A percentile compares a stretch with the other conserved stretches of the same genome.
phyloP scores from a whole-genome alignment of 805 yeast species.

The Spathaspora boniae region DNA sequence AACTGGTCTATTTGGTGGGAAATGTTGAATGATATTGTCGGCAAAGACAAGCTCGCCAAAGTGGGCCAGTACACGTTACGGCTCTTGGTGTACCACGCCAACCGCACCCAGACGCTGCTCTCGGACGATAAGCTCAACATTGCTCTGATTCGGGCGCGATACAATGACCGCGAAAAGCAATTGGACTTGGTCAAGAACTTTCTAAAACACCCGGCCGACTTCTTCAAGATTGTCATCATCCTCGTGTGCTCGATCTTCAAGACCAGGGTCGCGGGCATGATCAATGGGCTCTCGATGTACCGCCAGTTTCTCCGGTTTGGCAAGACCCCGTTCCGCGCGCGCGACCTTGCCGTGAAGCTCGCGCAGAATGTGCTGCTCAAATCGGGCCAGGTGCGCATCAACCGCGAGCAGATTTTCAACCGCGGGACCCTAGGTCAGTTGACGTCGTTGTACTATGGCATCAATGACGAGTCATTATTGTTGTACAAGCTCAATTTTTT shows the following conservation, averaged over 20 bases:
- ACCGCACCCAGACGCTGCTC: slow-evolving; percentile 31
- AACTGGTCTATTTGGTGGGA: slow-evolving; percentile 47
- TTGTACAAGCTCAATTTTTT: slow-evolving; percentile 53
- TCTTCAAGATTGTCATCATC: slow-evolving; percentile 30
- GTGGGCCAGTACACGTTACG: slow-evolving; percentile 57
- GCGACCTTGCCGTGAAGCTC: slow-evolving; percentile 34
- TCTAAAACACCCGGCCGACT: slow-evolving; percentile 33
- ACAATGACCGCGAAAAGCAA: slow-evolving; percentile 29
- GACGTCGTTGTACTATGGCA: slow-evolving; percentile 57
- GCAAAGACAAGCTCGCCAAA: slow-evolving; percentile 72
- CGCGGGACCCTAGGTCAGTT: slow-evolving; percentile 48
- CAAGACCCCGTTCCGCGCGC: slow-evolving; percentile 57
- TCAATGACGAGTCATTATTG: slow-evolving; percentile 61
- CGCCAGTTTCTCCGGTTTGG: slow-evolving; percentile 72
- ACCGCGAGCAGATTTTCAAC: slow-evolving; percentile 26
- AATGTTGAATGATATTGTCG: slow-evolving; percentile 53
- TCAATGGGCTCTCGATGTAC: slow-evolving; percentile 48
- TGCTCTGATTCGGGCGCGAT: slow-evolving; percentile 24
- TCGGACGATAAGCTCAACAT: slow-evolving; percentile 35
- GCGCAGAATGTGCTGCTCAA: slow-evolving; percentile 8
- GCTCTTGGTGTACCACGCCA: slow-evolving; percentile 46
- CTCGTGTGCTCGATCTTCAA: slow-evolving; percentile 39
- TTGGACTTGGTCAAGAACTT: slow-evolving; percentile 33
- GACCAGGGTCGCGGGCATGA: slow-evolving; percentile 40
- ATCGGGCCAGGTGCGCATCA: slow-evolving; percentile 13